A percentile compares a stretch with the other conserved stretches of the same genome.
These are phyloP conservation scores for Saccharomyces pastorianus DNA, from an alignment of 1,139 yeast species.

Conservation along the genomic window DNA sequence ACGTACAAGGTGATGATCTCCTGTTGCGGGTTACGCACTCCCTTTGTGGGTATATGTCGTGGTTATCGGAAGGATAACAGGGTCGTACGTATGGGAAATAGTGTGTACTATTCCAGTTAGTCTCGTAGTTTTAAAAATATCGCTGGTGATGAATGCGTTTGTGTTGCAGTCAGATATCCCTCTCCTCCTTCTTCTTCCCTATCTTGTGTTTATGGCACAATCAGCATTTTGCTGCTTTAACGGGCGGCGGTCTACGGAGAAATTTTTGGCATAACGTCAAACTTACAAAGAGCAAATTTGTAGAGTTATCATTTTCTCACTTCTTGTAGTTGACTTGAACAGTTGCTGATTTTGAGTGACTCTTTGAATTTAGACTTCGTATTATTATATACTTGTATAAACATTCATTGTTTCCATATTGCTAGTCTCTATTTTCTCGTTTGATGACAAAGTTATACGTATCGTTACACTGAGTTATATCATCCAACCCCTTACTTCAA, in stretches of 20 bases:
- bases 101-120: background rate
- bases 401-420: background rate
- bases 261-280: background rate
- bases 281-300: background rate
- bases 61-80: background rate
- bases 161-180: background rate
- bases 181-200: background rate
- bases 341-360: background rate
- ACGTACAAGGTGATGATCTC: background rate
- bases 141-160: background rate
- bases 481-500: background rate
- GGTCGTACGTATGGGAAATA: background rate
- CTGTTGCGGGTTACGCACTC: background rate
- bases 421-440: background rate
- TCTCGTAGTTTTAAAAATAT: background rate
- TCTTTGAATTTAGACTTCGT: background rate
- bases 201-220: background rate
- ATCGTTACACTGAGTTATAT: background rate
- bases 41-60: background rate
- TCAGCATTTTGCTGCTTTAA: background rate
- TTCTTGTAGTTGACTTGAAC: background rate
- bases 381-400: background rate
- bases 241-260: background rate
- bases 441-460: background rate
- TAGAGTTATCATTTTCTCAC: background rate